Evolutionary conservation across 2,329 filamentous ascomycete species (phyloP).

Genomic region (Fusarium acutatum): DNA sequence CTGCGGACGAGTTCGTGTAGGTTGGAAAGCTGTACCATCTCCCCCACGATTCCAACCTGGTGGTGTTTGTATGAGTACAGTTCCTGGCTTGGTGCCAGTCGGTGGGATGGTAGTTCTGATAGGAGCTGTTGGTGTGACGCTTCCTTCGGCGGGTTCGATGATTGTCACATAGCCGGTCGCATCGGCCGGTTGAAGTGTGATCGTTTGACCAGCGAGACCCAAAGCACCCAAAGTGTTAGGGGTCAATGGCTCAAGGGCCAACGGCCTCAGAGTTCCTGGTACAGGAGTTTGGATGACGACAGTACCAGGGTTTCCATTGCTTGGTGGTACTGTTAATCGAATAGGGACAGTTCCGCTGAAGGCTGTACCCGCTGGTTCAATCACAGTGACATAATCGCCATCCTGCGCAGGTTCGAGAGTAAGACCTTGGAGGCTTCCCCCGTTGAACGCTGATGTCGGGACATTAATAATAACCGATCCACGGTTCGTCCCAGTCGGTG

Average conservation of each 20-base stretch:
- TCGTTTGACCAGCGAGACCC: background rate
- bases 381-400: slow-evolving; percentile 27
- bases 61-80: slow-evolving; percentile 33
- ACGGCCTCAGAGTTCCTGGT: background rate
- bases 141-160: slow-evolving; percentile 28
- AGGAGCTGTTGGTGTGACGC: slow-evolving; percentile 13
- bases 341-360: slow-evolving; percentile 1
- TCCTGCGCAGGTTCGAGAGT: slow-evolving; percentile 10
- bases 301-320: slow-evolving; percentile 18
- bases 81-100: slow-evolving; percentile 31
- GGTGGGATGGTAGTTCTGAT: slow-evolving; percentile 28
- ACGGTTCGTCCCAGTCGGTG: slow-evolving; percentile 25
- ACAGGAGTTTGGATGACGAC: slow-evolving; percentile 33
- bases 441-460: background rate
- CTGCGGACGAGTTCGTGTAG: background rate
- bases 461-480: slow-evolving; percentile 33
- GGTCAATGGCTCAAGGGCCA: background rate
- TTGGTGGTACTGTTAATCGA: slow-evolving; percentile 20
- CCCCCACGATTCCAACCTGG: background rate
- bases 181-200: slow-evolving; percentile 23
- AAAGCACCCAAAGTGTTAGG: background rate
- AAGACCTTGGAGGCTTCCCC: background rate
- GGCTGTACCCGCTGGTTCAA: slow-evolving; percentile 11
- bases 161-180: slow-evolving; percentile 27
- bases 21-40: background rate